Evolutionary conservation across 371 early-diverging fungal genomes (phyloP).

Genomic region (Syncephalis plumigaleata): DNA sequence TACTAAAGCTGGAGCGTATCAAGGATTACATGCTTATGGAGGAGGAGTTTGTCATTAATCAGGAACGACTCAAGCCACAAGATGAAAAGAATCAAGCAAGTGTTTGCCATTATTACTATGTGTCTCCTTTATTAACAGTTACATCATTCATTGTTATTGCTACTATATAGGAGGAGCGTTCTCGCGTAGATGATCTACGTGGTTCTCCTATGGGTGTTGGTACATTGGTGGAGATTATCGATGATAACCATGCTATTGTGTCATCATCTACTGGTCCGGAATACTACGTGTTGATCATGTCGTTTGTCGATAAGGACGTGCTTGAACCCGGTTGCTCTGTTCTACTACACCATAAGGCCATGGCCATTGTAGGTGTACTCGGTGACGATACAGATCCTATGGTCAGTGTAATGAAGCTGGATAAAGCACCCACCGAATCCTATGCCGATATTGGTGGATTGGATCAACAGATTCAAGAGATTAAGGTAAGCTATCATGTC

Average conservation of each 20-base stretch:
- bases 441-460: slow-evolving; percentile 99
- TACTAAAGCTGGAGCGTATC: slow-evolving; percentile 90
- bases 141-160: neutral
- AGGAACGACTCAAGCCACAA: slow-evolving; percentile 89
- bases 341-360: slow-evolving; percentile 91
- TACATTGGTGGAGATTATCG: slow-evolving; percentile 98
- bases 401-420: slow-evolving; percentile 99
- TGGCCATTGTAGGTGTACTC: slow-evolving; percentile 93
- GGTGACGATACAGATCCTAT: slow-evolving; percentile 96
- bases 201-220: slow-evolving; percentile 99
- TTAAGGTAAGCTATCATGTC: slow-evolving; percentile 37
- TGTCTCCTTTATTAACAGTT: too few species aligned
- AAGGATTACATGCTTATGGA: slow-evolving; percentile 96
- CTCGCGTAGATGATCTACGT: slow-evolving; percentile 92
- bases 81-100: slow-evolving; percentile 72
- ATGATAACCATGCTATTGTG: slow-evolving; percentile 99
- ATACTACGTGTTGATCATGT: slow-evolving; percentile 96
- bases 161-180: slow-evolving; percentile 74
- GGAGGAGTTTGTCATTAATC: slow-evolving; percentile 96
- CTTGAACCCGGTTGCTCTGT: slow-evolving; percentile 98
- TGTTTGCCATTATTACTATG: slow-evolving; percentile 9
- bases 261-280: slow-evolving; percentile 93
- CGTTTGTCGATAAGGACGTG: slow-evolving; percentile 98
- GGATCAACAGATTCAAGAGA: slow-evolving; percentile 98
- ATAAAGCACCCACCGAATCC: slow-evolving; percentile 98